Base-by-base conservation (phyloP, 768 basidiomycete species). In the Wakefieldia striispora region DNA sequence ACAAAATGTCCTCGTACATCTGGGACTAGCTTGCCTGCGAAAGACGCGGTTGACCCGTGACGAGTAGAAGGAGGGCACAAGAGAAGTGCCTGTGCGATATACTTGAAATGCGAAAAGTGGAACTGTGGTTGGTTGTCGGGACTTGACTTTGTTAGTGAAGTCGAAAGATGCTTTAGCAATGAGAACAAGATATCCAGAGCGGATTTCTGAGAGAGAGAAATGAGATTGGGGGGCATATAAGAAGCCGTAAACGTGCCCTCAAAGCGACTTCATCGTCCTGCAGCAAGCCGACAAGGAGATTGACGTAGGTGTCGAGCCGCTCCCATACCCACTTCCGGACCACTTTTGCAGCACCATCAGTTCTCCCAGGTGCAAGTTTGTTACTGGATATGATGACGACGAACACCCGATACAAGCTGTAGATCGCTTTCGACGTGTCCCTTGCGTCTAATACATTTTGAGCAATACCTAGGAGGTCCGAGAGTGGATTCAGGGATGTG, bases 321-420 rank as follows among this genome's bases (percentile, higher is more conserved):
- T 85, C 90, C 75, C 82, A 82, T 43, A 94, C 70, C 95, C 95
- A 97, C 21, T 75, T 72, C 54, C 84, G 81, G 7, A 93, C 88
- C 11, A 74, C 64, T 51, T 73, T 75, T 35, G 80, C 77, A 14
- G 77, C 79, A n/a, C n/a, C n/a, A 23, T 81, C 83, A 29, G 79
- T 72, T 14, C 74, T 75, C 23, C 72, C 70, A 29, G 70, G 46
- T 31, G 72, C 72, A 13, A 92, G 70, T 54, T 83, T 81, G 3
- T 83, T 80, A 26, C 75, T 75, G 3, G 75, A 65, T 41, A 92
- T 76, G 31, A 89, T 69, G 19, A 76, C 57, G 9, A 88, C 80
- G 62, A 91, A 93, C 12, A 86, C 74, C 34, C 94, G 73, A 65
- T 95, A 94, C 6, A 88, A 66, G 1, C 91, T 85, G 68, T 92